Base-by-base conservation (phyloP, 2,329 filamentous ascomycete genomes). In the Cadophora gregata region DNA sequence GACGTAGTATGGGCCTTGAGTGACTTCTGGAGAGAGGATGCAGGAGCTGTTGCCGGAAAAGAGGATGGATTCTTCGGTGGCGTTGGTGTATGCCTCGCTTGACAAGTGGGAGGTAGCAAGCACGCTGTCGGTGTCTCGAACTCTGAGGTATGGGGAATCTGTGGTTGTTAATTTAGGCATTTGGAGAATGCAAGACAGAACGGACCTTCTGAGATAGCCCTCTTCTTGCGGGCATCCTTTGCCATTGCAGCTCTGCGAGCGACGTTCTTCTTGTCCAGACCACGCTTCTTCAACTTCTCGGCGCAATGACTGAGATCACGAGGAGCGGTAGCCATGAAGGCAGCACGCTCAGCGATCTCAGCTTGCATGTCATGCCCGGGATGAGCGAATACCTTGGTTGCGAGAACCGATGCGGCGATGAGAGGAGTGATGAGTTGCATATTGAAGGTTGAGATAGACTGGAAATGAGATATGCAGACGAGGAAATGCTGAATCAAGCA, bases 1-100 rank as follows among this genome's bases (percentile, higher is more conserved):
- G 36, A 80, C 78, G 56, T 75, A 87, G 77, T 86, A 87, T 24
- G 85, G 85, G 0, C 84, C 84, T 73, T 85, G 79, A 3, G 81
- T 85, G 24, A 82, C 81, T 72, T 86, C 84, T 0, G 84, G 83
- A n/a, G 79, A 82, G 31, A 86, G 77, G 29, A 85, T 76, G 68
- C 84, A 86, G 21, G 81, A 80, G 51, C 76, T 78, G 72, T 81
- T 80, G 64, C 76, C 77, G 1, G 78, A 75, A 65, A 84, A 84
- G 31, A 84, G 74, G 66, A 69, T 78, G 50, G 72, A 68, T 10
- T 75, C 72, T 21, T 77, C 72, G 16, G 80, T 81, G 62, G 73
- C 68, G 4, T 69, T 50, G 25, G 75, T 77, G 69, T 79, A 82
- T 21, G 72, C 72, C 9, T 19, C 38, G 4, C 36, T 61, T 16